phyloP scores from a whole-genome alignment of 108 stramenopile genomes.

The Nitzschia putrida region DNA sequence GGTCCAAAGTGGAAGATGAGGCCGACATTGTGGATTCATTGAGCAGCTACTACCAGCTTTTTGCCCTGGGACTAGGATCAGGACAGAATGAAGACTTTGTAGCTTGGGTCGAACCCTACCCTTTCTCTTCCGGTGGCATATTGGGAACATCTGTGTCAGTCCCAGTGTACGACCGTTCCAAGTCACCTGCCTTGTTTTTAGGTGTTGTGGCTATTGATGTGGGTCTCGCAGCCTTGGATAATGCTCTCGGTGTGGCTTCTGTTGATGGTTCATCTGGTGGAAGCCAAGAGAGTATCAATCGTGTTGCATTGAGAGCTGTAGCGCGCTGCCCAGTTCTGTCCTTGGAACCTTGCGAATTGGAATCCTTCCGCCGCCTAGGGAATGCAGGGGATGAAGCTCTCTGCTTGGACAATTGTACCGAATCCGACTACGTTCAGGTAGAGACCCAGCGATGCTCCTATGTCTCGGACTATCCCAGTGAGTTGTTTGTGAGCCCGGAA shows the following conservation, averaged over 20 bases:
- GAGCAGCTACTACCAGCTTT: conserved; percentile 56
- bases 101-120: conserved; percentile 68
- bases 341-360: neutral
- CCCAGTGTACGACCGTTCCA: conserved; percentile 56
- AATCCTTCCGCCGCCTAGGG: neutral
- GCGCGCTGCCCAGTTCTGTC: neutral
- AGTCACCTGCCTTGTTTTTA: conserved; percentile 45
- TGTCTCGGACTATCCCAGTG: neutral
- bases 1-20: neutral
- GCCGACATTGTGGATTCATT: conserved; percentile 36
- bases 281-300: neutral
- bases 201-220: conserved; percentile 60
- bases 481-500: neutral
- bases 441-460: neutral
- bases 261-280: neutral
- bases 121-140: conserved; percentile 20
- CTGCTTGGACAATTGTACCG: neutral
- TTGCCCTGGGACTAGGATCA: conserved; percentile 53
- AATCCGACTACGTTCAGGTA: neutral
- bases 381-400: neutral
- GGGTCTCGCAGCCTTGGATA: conserved; percentile 18
- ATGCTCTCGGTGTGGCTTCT: neutral
- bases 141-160: conserved; percentile 58
- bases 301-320: neutral
- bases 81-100: conserved; percentile 44